Conservation (phyloP, 495 filamentous ascomycete species). For the Viridothelium virens region DNA sequence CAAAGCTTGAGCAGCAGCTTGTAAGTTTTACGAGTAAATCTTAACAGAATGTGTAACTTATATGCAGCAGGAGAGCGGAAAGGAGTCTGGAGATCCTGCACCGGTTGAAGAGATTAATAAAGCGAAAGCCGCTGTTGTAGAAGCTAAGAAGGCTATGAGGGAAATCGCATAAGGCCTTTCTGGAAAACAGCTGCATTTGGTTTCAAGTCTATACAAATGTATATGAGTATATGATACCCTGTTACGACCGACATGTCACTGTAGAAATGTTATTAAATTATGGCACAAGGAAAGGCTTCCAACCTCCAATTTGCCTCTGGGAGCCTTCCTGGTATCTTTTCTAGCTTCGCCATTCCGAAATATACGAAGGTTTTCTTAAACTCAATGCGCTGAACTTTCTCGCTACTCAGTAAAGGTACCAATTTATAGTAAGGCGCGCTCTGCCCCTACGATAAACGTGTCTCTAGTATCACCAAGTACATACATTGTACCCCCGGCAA, state of each 20-base stretch:
- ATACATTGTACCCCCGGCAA: no score
- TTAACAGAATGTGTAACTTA: background rate
- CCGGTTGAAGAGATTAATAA: conserved; percentile 34
- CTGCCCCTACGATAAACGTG: no score
- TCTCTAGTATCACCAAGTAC: no score
- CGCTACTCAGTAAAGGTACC: no score
- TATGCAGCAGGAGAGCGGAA: conserved; percentile 29
- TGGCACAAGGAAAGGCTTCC: background rate
- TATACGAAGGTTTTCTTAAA: no score
- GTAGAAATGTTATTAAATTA: background rate
- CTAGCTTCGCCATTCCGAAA: no score
- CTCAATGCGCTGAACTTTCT: no score
- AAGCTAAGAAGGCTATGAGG: conserved; percentile 27
- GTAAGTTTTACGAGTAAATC: conserved; percentile 37
- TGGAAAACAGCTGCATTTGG: background rate
- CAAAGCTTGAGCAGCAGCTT: conserved; percentile 57
- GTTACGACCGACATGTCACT: background rate
- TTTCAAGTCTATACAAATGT: background rate
- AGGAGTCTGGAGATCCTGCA: conserved; percentile 28
- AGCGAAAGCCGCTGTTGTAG: conserved; percentile 35
- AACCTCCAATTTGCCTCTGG: no score
- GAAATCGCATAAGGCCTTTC: conserved; percentile 24
- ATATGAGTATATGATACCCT: conserved; percentile 2
- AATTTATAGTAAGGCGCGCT: no score
- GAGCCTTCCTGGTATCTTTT: no score